A percentile compares a stretch with the other conserved stretches of the same genome.
Conservation (phyloP, 2,329 filamentous ascomycete genomes). For the Diaporthe nobilis region DNA sequence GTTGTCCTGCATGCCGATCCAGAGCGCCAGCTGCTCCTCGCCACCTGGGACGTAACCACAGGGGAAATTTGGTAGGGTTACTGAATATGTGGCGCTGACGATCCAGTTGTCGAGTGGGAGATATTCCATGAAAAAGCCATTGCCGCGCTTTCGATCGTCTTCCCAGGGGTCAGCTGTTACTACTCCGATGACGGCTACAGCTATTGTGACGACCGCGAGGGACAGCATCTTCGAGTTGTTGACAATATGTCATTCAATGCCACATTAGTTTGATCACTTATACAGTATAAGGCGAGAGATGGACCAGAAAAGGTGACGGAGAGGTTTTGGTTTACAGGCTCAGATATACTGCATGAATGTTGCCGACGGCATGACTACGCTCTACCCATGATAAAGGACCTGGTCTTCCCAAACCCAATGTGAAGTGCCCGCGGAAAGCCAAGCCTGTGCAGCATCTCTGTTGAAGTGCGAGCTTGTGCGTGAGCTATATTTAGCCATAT, state of each 20-base stretch:
- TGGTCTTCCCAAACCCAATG: not conserved
- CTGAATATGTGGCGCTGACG: not conserved
- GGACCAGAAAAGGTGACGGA: not conserved
- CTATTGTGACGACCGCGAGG: not conserved
- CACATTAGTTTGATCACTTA: not conserved
- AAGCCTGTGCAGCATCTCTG: not conserved
- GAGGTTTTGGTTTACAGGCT: not conserved
- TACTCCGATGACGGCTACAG: not conserved
- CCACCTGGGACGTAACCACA: not conserved
- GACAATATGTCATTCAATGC: not conserved
- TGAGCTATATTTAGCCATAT: not conserved
- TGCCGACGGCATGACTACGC: not conserved
- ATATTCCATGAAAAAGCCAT: constrained; percentile 7
- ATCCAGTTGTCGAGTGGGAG: not conserved
- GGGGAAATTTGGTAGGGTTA: not conserved
- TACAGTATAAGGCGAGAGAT: no score
- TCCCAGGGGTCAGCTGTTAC: not conserved
- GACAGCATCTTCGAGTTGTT: not conserved
- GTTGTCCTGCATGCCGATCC: constrained; percentile 10
- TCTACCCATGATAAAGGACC: not conserved
- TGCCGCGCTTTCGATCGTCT: not conserved
- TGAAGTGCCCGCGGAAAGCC: not conserved
- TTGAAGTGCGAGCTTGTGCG: not conserved
- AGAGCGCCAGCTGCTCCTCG: constrained; percentile 4
- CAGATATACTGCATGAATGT: not conserved